Evolutionary conservation across 2,329 filamentous ascomycete species (phyloP).

Genomic region (Elsinoe ampelina): DNA sequence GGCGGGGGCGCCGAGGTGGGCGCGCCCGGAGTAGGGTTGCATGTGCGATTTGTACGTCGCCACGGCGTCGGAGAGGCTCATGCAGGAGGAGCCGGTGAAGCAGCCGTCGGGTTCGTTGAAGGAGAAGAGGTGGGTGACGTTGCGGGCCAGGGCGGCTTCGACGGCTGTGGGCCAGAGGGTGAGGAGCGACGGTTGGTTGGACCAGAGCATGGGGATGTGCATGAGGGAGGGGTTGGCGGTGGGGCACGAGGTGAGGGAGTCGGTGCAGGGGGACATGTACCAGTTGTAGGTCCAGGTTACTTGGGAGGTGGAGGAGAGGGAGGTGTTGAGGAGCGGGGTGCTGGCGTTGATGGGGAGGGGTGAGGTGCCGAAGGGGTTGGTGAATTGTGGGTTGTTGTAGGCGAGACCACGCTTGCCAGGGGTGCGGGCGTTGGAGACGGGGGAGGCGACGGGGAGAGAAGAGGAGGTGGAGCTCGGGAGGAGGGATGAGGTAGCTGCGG

Average conservation of each 20-base stretch:
- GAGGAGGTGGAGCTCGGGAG: neutral
- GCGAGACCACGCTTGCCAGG: conserved; percentile 52
- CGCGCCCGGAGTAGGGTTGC: conserved; percentile 43
- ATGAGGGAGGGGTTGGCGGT: conserved; percentile 20
- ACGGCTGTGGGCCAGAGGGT: conserved; percentile 19
- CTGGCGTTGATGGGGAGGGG: conserved; percentile 57
- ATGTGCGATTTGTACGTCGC: conserved; percentile 42
- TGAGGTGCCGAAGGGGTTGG: conserved; percentile 40
- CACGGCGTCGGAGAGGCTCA: conserved; percentile 43
- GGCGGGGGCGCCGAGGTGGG: conserved; percentile 46
- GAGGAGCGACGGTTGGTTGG: conserved; percentile 18
- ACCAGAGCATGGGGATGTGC: conserved; percentile 23
- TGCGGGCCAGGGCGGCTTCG: conserved; percentile 19
- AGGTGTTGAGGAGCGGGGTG: conserved; percentile 31
- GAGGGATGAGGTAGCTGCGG: neutral
- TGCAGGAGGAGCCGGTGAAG: conserved; percentile 44
- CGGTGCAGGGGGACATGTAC: conserved; percentile 16
- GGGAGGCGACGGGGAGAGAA: neutral
- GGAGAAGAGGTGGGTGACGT: conserved; percentile 46
- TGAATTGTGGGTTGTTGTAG: conserved; percentile 47
- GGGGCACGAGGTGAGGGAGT: conserved; percentile 9
- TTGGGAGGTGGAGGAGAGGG: conserved; percentile 19
- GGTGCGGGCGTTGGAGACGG: neutral
- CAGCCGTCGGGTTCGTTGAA: conserved; percentile 60
- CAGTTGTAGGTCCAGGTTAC: conserved; percentile 25